Percentiles rank a stretch among this genome's conserved stretches.
phyloP scores from a whole-genome alignment of 495 filamentous ascomycete genomes.

The Trichocladium uniseriatum region DNA sequence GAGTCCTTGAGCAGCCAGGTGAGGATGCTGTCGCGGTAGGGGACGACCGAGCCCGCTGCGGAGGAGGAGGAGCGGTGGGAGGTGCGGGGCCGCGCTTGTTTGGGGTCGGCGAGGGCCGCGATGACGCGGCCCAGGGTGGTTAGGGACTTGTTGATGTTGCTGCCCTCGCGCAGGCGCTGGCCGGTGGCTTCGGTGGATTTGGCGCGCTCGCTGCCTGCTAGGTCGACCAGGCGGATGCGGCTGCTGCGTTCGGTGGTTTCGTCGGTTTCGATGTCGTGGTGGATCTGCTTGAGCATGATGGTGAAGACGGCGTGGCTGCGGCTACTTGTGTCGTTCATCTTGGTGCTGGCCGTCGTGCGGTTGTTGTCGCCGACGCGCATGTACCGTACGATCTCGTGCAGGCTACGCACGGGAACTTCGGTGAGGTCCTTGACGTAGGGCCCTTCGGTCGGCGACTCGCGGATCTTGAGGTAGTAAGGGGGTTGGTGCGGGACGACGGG shows the following conservation, averaged over 20 bases:
- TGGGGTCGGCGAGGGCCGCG: slow-evolving; percentile 85
- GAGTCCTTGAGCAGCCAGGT: slow-evolving; percentile 96
- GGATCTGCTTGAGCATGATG: slow-evolving; percentile 91
- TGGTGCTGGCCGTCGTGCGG: slow-evolving; percentile 89
- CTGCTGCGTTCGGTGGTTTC: slow-evolving; percentile 90
- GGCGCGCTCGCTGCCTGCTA: slow-evolving; percentile 90
- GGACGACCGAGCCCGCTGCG: slow-evolving; percentile 53
- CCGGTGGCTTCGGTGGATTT: slow-evolving; percentile 95
- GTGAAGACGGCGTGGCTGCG: slow-evolving; percentile 97
- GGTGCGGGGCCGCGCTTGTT: slow-evolving; percentile 29
- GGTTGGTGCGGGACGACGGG: slow-evolving; percentile 57
- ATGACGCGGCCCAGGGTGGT: slow-evolving; percentile 95
- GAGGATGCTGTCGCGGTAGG: slow-evolving; percentile 93
- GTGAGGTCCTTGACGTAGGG: slow-evolving; percentile 97
- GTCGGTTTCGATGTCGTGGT: slow-evolving; percentile 84
- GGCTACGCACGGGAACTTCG: slow-evolving; percentile 77
- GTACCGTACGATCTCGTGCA: slow-evolving; percentile 72
- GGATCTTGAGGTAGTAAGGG: slow-evolving; percentile 91
- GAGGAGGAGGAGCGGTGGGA: slow-evolving; percentile 14
- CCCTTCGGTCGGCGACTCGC: slow-evolving; percentile 88
- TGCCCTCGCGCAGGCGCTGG: slow-evolving; percentile 79
- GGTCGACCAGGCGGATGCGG: slow-evolving; percentile 89
- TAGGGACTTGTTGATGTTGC: slow-evolving; percentile 97
- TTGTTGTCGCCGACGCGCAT: slow-evolving; percentile 86
- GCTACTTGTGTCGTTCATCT: slow-evolving; percentile 98